Base-by-base conservation (phyloP, 208 protist species). In the Balamuthia mandrillaris region DNA sequence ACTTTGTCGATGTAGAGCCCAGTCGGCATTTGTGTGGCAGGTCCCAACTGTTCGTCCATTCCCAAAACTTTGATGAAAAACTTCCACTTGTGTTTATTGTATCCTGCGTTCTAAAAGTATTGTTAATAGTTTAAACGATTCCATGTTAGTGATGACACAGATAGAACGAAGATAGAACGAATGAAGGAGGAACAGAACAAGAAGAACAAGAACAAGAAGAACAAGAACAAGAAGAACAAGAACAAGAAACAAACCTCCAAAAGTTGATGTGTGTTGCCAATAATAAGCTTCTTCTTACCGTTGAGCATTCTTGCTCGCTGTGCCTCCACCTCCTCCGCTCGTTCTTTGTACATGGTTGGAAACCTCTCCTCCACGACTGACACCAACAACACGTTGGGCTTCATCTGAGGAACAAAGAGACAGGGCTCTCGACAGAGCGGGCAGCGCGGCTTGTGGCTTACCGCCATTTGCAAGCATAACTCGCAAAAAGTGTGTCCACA, bases 1-100 rank as follows among this genome's bases (percentile, higher is more conserved):
- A 79, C 70, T 18, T 42, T 79, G 47, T 79, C 12, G 0, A 3
- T 3, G 9, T n/a, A n/a, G n/a, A n/a, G n/a, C n/a, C n/a, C n/a
- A n/a, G n/a, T n/a, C n/a, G n/a, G n/a, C n/a, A n/a, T n/a, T n/a
- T n/a, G n/a, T n/a, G 68, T 1, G 14, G 68, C 1, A 6, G 24
- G 31, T 27, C 68, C 68, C 45, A 78, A 33, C 29, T n/a, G 31
- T 21, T 78, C 68, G 29, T 78, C 68, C 68, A 78, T 78, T 21
- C 58, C 24, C 44, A 78, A 58, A 12, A 78, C 68, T 39, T 42
- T 78, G 29, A 42, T 60, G 45, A 78, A 78, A 49, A 78, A 78
- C 68, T 78, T 78, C 68, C 68, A 78, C 45, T 78, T 78, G 68
- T 78, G 68, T 27, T 33, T n/a, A 41, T 78, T 78, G n/a, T 78